Base-by-base conservation (phyloP, 176 grass and related monocot genomes). In the Oryza longistaminata region DNA sequence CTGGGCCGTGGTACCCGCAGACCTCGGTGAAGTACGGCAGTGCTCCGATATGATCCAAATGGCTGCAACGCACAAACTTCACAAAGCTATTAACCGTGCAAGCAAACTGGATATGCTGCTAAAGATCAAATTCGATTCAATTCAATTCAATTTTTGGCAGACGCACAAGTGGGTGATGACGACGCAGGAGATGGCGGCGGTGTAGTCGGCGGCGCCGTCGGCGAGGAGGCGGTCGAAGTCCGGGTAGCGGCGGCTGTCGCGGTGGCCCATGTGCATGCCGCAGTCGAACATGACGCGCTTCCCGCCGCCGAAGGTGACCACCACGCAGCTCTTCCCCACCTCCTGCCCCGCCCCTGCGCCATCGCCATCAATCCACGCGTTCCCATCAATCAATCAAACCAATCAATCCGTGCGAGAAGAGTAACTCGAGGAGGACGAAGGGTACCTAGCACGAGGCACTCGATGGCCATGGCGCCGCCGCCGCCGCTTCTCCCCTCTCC, bases 201-300 rank as follows among this genome's bases (percentile, higher is more conserved):
- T 82, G 91, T 85, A 94, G 80, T 92, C 85, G 0, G 87, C 11
- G 7, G 85, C 81, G 11, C 67, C 85, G 0, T 55, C 45, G 25
- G 65, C 62, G 15, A 82, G 90, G 7, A 90, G 73, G 43, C 87
- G 88, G 15, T 86, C 86, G 67, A 98, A 95, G 74, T 98, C 91
- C 0, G 96, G 96, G 77, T 92, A 98, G 29, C 87, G 88, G 9
- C 88, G 91, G 64, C 53, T 22, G 16, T 98, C 96, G 19, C 86
- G 83, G 87, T 88, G 84, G 60, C 93, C 91, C 93, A 98, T 95
- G 86, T 98, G 96, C 93, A 98, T 98, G 19, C 96, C 96, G 15
- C 96, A 98, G 66, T 98, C 96, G 60, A 95, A 95, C 96, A 98
- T 98, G 48, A 98, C 69, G 8, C 86, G 84, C 91, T 95, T 98